phyloP scores from a whole-genome alignment of 2,329 filamentous ascomycete species.

The Arthrinium puccinioides region DNA sequence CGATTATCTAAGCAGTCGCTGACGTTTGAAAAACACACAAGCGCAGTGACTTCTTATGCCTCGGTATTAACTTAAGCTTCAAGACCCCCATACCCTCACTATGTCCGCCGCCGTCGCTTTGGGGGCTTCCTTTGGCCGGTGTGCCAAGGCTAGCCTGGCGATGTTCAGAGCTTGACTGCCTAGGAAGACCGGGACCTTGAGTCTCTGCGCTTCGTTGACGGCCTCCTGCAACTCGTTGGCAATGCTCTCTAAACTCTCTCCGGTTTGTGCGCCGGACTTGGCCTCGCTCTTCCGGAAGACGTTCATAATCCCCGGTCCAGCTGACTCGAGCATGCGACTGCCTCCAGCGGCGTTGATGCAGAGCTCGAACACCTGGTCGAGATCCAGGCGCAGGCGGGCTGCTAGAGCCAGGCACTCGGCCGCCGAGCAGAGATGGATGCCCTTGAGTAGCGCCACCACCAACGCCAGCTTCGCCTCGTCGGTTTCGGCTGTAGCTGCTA shows the following conservation, averaged over 20 bases:
- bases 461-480: slow-evolving; percentile 29
- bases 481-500: slow-evolving; percentile 16
- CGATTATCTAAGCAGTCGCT: too few relatives aligned
- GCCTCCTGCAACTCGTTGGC: slow-evolving; percentile 26
- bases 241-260: slow-evolving; percentile 20
- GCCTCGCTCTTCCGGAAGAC: slow-evolving; percentile 19
- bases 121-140: slow-evolving; percentile 10
- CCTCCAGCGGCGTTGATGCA: slow-evolving; percentile 39
- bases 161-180: slow-evolving; percentile 32
- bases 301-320: slow-evolving; percentile 31
- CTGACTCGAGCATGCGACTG: slow-evolving; percentile 27
- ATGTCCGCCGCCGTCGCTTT: slow-evolving; percentile 14
- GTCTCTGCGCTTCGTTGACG: slow-evolving; percentile 32
- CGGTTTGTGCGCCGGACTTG: slow-evolving; percentile 8
- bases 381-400: slow-evolving; percentile 30
- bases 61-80: too few relatives aligned
- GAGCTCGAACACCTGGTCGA: slow-evolving; percentile 36
- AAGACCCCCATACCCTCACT: slow-evolving; percentile 18
- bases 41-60: too few relatives aligned
- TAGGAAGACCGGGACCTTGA: slow-evolving; percentile 33
- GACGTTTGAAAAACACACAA: too few relatives aligned
- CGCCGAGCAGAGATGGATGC: slow-evolving; percentile 35
- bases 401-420: slow-evolving; percentile 36
- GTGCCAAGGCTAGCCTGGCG: slow-evolving; percentile 21
- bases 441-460: slow-evolving; percentile 31